Base-by-base conservation (phyloP, 2,329 filamentous ascomycete species). In the Xylariomycetidae sp. region DNA sequence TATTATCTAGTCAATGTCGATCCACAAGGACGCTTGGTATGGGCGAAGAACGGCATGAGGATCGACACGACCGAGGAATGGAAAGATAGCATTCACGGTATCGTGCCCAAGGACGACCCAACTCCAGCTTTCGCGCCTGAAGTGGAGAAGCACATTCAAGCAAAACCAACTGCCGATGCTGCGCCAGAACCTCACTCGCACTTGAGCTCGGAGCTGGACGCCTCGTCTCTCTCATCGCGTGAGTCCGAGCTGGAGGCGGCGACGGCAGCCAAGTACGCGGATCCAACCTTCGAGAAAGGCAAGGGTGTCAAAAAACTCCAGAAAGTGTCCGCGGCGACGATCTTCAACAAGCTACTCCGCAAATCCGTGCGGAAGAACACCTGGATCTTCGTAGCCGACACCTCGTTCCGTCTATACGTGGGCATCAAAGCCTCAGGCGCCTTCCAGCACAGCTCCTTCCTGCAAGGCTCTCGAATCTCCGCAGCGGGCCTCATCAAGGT, bases 351-450 rank as follows among this genome's bases (percentile, higher is more conserved):
- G 43, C 67, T 94, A 5, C 68, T 92, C 12, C 76, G 85, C 39
- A 82, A 85, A 43, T 80, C 83, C 0, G 83, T 88, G 24, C 84
- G 80, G 57, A 87, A 87, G 42, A 89, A 90, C 51, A 92, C 85
- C 4, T 95, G 89, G 89, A 93, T 95, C 44, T 95, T 94, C 50
- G 88, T 89, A 6, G 82, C 84, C 16, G 88, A 95, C 59, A 90
- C 85, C 1, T 82, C 76, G 1, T 92, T 89, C 56, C 77, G 85
- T 1, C 67, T 95, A 0, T 95, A 94, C 56, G 78, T 95, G 20
- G 88, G 88, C 29, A 92, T 95, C 64, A 95, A 95, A 53, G 78
- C 85, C 56, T 82, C 79, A 4, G 89, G 89, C 9, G 79, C 84
- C 4, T 95, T 95, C 51, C 89, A 95, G 50, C 89, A 95, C 59